Evolutionary conservation across 1,139 yeast genomes (phyloP).

Genomic region (Kodamaea derodonti): DNA sequence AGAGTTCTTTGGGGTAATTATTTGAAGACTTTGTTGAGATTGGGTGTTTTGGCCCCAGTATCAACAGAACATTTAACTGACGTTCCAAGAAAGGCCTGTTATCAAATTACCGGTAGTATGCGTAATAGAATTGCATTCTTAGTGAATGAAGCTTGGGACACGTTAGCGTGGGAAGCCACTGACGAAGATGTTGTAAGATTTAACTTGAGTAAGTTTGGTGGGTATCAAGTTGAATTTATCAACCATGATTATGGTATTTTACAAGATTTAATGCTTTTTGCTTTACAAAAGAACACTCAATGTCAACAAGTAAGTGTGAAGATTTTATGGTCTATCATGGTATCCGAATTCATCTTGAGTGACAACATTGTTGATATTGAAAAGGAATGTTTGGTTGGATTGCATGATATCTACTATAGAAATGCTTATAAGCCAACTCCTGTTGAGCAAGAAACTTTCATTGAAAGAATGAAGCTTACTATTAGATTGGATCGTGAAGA

Average conservation of each 20-base stretch:
- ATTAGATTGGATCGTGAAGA: slow-evolving; percentile 63
- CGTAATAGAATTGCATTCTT: slow-evolving; percentile 58
- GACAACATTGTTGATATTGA: slow-evolving; percentile 61
- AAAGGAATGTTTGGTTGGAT: slow-evolving; percentile 56
- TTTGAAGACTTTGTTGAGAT: slow-evolving; percentile 51
- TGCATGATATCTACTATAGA: slow-evolving; percentile 62
- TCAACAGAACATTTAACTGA: slow-evolving; percentile 63
- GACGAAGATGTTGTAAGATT: slow-evolving; percentile 59
- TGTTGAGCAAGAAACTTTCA: slow-evolving; percentile 52
- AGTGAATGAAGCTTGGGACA: slow-evolving; percentile 66
- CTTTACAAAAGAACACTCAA: slow-evolving; percentile 61
- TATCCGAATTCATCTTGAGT: slow-evolving; percentile 60
- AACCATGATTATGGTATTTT: slow-evolving; percentile 58
- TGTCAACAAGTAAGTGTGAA: slow-evolving; percentile 67
- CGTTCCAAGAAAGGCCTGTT: slow-evolving; percentile 71
- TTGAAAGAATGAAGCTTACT: slow-evolving; percentile 47
- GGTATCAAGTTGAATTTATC: slow-evolving; percentile 67
- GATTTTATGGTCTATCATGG: slow-evolving; percentile 67
- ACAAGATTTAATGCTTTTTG: slow-evolving; percentile 62
- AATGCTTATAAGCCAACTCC: slow-evolving; percentile 54
- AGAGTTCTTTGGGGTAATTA: slow-evolving; percentile 64
- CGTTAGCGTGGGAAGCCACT: slow-evolving; percentile 65
- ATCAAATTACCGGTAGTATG: slow-evolving; percentile 59
- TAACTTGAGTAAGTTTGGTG: slow-evolving; percentile 62
- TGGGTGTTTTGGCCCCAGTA: slow-evolving; percentile 54